These are phyloP conservation scores for Nakazawaea ernobii DNA, from an alignment of 805 yeast genomes.

Conservation along the genomic window DNA sequence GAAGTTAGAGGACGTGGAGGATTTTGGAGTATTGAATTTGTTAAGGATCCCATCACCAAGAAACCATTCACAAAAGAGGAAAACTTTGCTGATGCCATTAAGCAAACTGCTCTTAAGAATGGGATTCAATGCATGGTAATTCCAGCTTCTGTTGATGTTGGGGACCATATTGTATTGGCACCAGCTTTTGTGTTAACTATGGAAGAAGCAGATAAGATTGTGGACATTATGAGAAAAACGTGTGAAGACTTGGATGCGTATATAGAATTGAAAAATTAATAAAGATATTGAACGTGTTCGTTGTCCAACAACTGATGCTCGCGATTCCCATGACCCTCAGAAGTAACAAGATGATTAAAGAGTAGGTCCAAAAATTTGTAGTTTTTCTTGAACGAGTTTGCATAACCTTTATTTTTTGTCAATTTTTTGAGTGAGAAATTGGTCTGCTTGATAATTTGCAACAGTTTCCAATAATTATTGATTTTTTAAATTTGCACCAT, in stretches of 20 bases:
- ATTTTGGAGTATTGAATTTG: constrained; percentile 48
- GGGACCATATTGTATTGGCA: constrained; percentile 39
- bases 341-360: too few species aligned
- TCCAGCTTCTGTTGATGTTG: constrained; percentile 30
- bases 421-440: too few species aligned
- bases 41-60: constrained; percentile 38
- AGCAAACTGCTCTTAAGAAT: constrained; percentile 27
- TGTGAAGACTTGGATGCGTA: neutral
- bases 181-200: constrained; percentile 36
- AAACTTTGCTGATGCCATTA: constrained; percentile 25
- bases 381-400: too few species aligned
- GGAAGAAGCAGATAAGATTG: constrained; percentile 31
- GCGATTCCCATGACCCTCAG: too few species aligned
- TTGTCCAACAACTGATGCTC: too few species aligned
- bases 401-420: neutral
- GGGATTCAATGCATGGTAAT: constrained; percentile 36
- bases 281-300: too few species aligned
- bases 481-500: too few species aligned
- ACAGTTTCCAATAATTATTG: too few species aligned
- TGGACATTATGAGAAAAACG: constrained; percentile 31
- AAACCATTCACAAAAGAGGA: constrained; percentile 32
- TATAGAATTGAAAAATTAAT: neutral
- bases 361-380: too few species aligned
- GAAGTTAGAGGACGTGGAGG: constrained; percentile 50
- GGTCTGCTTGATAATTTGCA: too few species aligned